phyloP scores from a whole-genome alignment of 371 early-diverging fungal species.

The Lichtheimia ramosa region DNA sequence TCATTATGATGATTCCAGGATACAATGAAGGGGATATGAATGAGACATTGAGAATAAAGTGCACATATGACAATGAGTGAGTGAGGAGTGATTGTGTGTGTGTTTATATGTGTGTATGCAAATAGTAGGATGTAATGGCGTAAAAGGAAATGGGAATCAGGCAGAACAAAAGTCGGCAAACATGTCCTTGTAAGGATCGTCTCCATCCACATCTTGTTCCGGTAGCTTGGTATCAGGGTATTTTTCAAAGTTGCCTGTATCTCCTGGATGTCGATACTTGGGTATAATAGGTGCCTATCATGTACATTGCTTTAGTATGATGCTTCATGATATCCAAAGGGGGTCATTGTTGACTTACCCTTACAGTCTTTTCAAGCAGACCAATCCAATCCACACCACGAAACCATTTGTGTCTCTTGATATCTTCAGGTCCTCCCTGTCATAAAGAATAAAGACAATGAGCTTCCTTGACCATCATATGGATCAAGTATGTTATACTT shows the following conservation, averaged over 20 bases:
- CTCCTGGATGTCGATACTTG: conserved; percentile 24
- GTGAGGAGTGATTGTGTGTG: not conserved
- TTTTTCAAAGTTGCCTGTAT: conserved; percentile 72
- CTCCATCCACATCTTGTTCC: conserved; percentile 12
- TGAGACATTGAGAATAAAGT: too few relatives aligned
- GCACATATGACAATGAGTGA: not conserved
- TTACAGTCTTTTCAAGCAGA: conserved; percentile 64
- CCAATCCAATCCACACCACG: conserved; percentile 82
- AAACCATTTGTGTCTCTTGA: conserved; percentile 90
- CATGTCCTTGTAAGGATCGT: conserved; percentile 37
- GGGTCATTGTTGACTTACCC: conserved; percentile 35
- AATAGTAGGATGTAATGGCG: not conserved
- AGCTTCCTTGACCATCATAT: too few relatives aligned
- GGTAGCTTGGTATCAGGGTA: conserved; percentile 42
- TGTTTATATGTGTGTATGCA: not conserved
- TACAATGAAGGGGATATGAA: too few relatives aligned
- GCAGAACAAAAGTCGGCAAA: conserved; percentile 30
- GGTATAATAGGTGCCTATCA: conserved; percentile 30
- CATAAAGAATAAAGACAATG: not conserved
- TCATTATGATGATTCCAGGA: too few relatives aligned
- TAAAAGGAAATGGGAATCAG: not conserved
- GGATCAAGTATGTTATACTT: not conserved
- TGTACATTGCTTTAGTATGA: conserved; percentile 10
- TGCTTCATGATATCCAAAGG: not conserved
- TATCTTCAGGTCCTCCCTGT: conserved; percentile 51